Percentiles rank a stretch among this genome's conserved stretches.
phyloP scores from a whole-genome alignment of 768 basidiomycete genomes.

The Pleurotus platypus region DNA sequence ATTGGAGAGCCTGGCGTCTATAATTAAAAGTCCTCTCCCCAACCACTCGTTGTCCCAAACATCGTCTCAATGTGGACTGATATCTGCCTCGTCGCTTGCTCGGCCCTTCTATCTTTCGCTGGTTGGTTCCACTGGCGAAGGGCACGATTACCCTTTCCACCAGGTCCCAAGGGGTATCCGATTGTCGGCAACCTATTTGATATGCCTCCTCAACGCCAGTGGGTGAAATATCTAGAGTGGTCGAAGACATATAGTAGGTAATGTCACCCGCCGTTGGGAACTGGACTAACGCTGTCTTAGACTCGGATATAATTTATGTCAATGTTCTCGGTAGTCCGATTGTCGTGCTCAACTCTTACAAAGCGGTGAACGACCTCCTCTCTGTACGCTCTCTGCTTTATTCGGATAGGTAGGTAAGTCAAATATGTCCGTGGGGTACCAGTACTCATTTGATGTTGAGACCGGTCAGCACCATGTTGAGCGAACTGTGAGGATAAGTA shows the following conservation, averaged over 20 bases:
- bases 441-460: constrained; percentile 11
- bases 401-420: constrained; percentile 27
- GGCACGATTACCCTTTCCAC: constrained; percentile 17
- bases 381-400: constrained; percentile 38
- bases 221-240: constrained; percentile 19
- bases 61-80: too few species aligned
- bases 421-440: background rate
- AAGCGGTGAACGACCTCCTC: constrained; percentile 34
- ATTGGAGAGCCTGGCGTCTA: too few species aligned
- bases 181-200: constrained; percentile 21
- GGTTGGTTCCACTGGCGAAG: background rate
- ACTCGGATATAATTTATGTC: constrained; percentile 27
- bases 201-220: constrained; percentile 14
- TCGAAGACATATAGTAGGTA: constrained; percentile 15
- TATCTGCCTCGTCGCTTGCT: too few species aligned
- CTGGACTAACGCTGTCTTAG: constrained; percentile 11
- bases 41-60: too few species aligned
- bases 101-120: too few species aligned
- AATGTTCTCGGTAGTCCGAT: constrained; percentile 25
- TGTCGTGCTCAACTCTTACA: constrained; percentile 31
- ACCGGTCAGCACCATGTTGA: constrained; percentile 23
- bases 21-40: too few species aligned
- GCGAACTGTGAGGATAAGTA: constrained; percentile 16
- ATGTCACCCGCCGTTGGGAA: background rate
- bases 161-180: constrained; percentile 21